These are phyloP conservation scores for Coccomyxa sp. DNA, from an alignment of 139 green algal genomes.

Conservation along the genomic window DNA sequence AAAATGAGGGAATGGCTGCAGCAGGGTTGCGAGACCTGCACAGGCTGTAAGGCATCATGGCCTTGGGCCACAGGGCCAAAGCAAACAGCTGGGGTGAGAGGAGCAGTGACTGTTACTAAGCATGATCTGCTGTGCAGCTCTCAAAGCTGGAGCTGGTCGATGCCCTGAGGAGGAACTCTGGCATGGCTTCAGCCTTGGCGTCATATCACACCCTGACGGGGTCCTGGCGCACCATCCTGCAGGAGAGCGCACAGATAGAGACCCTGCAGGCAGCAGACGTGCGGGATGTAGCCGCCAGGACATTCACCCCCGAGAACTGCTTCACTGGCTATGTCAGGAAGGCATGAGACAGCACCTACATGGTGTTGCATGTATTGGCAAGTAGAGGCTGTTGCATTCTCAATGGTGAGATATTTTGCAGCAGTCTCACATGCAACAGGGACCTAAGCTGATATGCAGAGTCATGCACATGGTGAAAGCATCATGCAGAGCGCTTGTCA, in stretches of 20 bases:
- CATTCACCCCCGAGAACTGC: slow-evolving; percentile 26
- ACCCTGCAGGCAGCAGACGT: slow-evolving; percentile 16
- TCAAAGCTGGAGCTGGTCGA: slow-evolving; percentile 40
- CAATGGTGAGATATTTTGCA: too few species aligned
- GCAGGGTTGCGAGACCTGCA: neutral
- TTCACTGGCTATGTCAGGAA: slow-evolving; percentile 38
- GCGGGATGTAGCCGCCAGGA: slow-evolving; percentile 3
- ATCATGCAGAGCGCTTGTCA: too few species aligned
- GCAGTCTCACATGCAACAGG: too few species aligned
- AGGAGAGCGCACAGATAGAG: slow-evolving; percentile 22
- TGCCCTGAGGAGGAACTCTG: slow-evolving; percentile 40
- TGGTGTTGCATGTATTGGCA: too few species aligned
- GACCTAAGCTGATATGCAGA: too few species aligned
- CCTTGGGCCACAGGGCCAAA: neutral
- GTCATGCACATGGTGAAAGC: too few species aligned
- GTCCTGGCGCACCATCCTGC: slow-evolving; percentile 32
- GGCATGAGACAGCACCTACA: too few species aligned
- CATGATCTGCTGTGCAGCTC: slow-evolving; percentile 6
- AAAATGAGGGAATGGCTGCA: neutral
- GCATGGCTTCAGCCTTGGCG: slow-evolving; percentile 44
- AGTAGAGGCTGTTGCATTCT: too few species aligned
- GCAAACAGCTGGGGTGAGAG: neutral
- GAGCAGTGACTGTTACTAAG: neutral
- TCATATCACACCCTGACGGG: slow-evolving; percentile 42
- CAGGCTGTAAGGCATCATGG: neutral